phyloP scores from a whole-genome alignment of 2,329 filamentous ascomycete species.

The Tricladium varicosporioides region DNA sequence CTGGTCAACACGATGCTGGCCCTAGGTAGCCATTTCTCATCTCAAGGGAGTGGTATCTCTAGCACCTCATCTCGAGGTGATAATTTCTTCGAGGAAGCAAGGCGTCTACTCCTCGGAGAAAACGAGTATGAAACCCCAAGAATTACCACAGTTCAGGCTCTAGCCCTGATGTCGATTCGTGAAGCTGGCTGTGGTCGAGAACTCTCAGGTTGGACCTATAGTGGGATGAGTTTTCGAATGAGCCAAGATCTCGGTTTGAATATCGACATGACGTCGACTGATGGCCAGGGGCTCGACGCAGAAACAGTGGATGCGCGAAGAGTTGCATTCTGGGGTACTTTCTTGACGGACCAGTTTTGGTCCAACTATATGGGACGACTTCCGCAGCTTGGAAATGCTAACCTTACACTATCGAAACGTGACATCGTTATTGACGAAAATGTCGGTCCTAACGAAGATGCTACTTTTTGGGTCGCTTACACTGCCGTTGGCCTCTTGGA shows the following conservation, averaged over 20 bases:
- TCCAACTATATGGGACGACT: conserved; percentile 93
- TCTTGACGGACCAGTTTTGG: conserved; percentile 97
- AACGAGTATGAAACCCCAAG: conserved; percentile 90
- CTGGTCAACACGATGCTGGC: conserved; percentile 93
- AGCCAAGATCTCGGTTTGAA: conserved; percentile 91
- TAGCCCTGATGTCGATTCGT: conserved; percentile 92
- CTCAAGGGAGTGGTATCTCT: conserved; percentile 68
- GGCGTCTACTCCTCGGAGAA: conserved; percentile 82
- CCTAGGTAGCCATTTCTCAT: conserved; percentile 85
- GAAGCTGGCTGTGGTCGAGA: conserved; percentile 94
- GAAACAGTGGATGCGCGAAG: conserved; percentile 84
- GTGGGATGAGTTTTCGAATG: conserved; percentile 98
- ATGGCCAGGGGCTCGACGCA: conserved; percentile 63
- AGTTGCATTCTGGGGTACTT: conserved; percentile 97
- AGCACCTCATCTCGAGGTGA: conserved; percentile 79
- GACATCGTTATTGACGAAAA: conserved; percentile 63
- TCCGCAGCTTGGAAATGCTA: conserved; percentile 77
- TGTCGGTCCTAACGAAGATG: conserved; percentile 69
- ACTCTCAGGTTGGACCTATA: conserved; percentile 97
- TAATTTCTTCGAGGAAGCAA: conserved; percentile 94
- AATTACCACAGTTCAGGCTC: conserved; percentile 86
- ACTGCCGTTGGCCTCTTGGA: conserved; percentile 78
- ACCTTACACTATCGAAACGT: conserved; percentile 81
- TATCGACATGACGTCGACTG: conserved; percentile 68
- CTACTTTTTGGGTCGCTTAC: conserved; percentile 82